Evolutionary conservation across 225 moss, liverwort and hornwort species (phyloP), one percentile per base, ranked within the genome.

Genomic region (Asterella californica): DNA sequence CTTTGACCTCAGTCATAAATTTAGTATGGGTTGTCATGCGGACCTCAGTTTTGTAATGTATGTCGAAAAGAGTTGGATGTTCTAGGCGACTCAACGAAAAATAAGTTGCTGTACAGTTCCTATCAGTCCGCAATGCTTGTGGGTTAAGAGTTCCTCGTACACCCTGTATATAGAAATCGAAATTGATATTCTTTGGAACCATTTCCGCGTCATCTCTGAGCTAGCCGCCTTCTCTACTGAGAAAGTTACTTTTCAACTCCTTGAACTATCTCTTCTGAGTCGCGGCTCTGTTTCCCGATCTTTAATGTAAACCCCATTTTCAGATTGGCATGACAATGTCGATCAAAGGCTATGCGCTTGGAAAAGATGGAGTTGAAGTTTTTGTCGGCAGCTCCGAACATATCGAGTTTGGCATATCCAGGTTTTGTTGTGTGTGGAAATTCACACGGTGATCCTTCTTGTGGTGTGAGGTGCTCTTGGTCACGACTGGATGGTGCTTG

Each of bases 301-400:
- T 54, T 36, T 75, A n/a, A n/a, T n/a, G n/a, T n/a, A 49, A 75
- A 54, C 75, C 22, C 48, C 32, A 78, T 66, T 48, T 27, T 78
- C 15, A 64, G 64, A 78, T 65, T 66, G 27, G 29, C 32, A 64
- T 69, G 70, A 79, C 30, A 34, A 38, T 22, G 42, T 69, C 52
- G 25, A 64, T 63, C 46, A 77, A 77, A 33, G 38, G 52, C 49
- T 75, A 78, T 86, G 74, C 69, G 61, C 29, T 68, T 81, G 80
- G 83, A 80, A 79, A 83, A 79, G 74, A 70, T 86, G 81, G 74
- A 75, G 55, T 81, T 78, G 83, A 83, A 55, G 68, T 30, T 63
- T 53, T 29, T 71, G 30, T 62, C 65, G 72, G 70, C 75, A 62
- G 70, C 78, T 83, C 83, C 70, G 50, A 75, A 70, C 81, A 78